phyloP scores from a whole-genome alignment of 331 rosid species.

The Dryas integrifolia region DNA sequence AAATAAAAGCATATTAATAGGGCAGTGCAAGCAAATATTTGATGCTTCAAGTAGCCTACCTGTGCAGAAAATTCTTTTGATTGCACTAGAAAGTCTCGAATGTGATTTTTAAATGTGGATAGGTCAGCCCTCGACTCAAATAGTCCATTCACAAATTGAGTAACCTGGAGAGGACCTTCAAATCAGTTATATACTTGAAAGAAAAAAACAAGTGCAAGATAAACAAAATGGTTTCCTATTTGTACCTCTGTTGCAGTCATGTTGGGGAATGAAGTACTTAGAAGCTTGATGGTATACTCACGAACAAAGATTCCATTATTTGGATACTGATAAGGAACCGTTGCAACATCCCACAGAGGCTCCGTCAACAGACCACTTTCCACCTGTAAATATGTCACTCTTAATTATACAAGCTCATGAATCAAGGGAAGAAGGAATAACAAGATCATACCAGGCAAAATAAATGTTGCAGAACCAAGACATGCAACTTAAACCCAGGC shows the following conservation, averaged over 20 bases:
- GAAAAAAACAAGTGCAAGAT: neutral
- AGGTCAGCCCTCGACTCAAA: slow-evolving; percentile 76
- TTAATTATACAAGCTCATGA: neutral
- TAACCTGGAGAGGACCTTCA: slow-evolving; percentile 50
- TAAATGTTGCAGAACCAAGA: slow-evolving; percentile 84
- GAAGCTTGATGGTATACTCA: slow-evolving; percentile 80
- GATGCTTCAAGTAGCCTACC: slow-evolving; percentile 40
- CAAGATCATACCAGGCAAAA: slow-evolving; percentile 71
- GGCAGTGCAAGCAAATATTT: neutral
- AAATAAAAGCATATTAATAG: neutral
- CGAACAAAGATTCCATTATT: slow-evolving; percentile 69
- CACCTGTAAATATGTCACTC: slow-evolving; percentile 36
- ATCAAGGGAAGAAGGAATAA: neutral
- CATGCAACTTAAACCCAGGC: slow-evolving; percentile 96
- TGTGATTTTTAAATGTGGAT: slow-evolving; percentile 69
- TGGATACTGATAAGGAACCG: slow-evolving; percentile 61
- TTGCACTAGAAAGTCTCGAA: slow-evolving; percentile 87
- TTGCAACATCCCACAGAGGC: slow-evolving; percentile 80
- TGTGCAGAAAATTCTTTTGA: slow-evolving; percentile 98
- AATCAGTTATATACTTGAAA: slow-evolving; percentile 20
- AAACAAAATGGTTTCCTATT: neutral
- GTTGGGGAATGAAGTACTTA: slow-evolving; percentile 86
- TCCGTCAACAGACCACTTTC: slow-evolving; percentile 75
- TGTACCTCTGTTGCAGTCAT: slow-evolving; percentile 82
- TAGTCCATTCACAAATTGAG: slow-evolving; percentile 87